These are phyloP conservation scores for Beta corolliflora DNA, from an alignment of 179 eudicot genomes.

Conservation along the genomic window DNA sequence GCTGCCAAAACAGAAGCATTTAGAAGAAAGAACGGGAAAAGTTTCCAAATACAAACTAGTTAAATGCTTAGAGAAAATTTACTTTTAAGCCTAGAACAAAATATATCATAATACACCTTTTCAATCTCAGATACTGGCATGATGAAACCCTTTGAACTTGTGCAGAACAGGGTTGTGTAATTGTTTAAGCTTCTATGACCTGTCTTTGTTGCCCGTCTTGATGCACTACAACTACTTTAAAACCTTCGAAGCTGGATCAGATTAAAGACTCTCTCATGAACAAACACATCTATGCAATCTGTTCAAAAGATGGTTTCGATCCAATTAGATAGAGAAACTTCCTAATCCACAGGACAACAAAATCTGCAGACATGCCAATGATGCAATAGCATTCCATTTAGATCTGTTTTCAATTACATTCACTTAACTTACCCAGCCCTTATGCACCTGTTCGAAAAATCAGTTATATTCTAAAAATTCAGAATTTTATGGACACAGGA, in stretches of 20 bases:
- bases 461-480: neutral
- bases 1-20: conserved; percentile 37
- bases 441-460: too few relatives aligned
- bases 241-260: conserved; percentile 46
- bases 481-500: too few relatives aligned
- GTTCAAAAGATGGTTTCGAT: conserved; percentile 1
- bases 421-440: neutral
- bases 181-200: conserved; percentile 14
- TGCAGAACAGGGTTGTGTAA: conserved; percentile 18
- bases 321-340: neutral
- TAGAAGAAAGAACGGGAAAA: neutral
- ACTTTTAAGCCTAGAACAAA: neutral
- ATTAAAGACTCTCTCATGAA: conserved; percentile 27
- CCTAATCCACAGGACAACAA: neutral
- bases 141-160: conserved; percentile 23
- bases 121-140: conserved; percentile 52
- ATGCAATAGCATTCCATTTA: neutral
- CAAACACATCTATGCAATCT: conserved; percentile 19
- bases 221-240: conserved; percentile 44
- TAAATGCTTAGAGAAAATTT: too few relatives aligned
- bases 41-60: conserved; percentile 3
- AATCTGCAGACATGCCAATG: conserved; percentile 7
- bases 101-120: conserved; percentile 40
- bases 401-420: neutral
- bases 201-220: conserved; percentile 40